phyloP scores from a whole-genome alignment of 2,329 filamentous ascomycete genomes.

The Davidsoniella virescens region DNA sequence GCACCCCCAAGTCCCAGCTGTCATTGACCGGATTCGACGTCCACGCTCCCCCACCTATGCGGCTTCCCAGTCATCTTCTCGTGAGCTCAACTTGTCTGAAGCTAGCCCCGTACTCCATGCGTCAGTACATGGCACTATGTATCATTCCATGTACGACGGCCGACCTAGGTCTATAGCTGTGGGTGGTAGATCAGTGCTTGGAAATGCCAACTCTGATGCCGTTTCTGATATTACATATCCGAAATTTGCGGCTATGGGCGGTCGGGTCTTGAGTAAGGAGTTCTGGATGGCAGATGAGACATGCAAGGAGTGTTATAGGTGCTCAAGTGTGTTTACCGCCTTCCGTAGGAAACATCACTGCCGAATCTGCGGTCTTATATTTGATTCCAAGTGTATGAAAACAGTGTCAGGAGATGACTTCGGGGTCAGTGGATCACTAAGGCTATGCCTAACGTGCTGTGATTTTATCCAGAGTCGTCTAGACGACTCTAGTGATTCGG shows the following conservation, averaged over 20 bases:
- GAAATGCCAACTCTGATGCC: conserved; percentile 35
- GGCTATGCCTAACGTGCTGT: conserved; percentile 87
- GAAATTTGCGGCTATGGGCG: conserved; percentile 55
- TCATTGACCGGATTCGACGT: conserved; percentile 32
- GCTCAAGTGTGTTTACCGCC: conserved; percentile 76
- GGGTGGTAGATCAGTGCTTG: conserved; percentile 27
- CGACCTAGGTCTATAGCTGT: conserved; percentile 25
- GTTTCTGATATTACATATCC: conserved; percentile 43
- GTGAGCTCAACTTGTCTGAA: conserved; percentile 40
- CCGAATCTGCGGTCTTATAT: conserved; percentile 91
- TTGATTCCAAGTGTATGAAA: conserved; percentile 88
- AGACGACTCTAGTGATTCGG: conserved; percentile 67
- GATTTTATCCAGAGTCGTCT: conserved; percentile 69
- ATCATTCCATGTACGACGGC: conserved; percentile 35
- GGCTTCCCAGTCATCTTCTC: conserved; percentile 41
- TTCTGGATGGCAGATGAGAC: conserved; percentile 99
- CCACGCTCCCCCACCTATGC: conserved; percentile 18
- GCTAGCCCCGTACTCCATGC: conserved; percentile 37
- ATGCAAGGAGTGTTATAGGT: conserved; percentile 91
- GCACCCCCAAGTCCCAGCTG: conserved; percentile 28
- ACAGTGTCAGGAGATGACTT: conserved; percentile 80
- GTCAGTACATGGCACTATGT: conserved; percentile 40
- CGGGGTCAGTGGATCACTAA: conserved; percentile 65
- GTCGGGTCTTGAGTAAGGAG: conserved; percentile 80
- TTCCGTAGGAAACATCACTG: conserved; percentile 96